Base-by-base conservation (phyloP, 2,329 filamentous ascomycete species). In the Fusarium nematophilum region DNA sequence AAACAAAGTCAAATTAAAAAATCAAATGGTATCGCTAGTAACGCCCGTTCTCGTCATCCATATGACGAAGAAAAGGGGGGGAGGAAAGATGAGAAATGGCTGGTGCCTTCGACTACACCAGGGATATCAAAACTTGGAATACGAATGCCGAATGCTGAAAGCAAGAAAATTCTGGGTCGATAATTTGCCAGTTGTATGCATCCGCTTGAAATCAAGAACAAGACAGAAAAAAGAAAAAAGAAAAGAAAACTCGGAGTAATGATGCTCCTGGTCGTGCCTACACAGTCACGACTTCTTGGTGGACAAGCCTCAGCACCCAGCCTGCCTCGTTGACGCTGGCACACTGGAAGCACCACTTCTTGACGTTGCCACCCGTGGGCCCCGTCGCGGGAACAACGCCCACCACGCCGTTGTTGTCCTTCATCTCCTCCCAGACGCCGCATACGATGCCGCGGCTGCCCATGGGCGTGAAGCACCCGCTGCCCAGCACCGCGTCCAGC, bases 401-500 rank as follows among this genome's bases (percentile, higher is more conserved):
- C 9, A 81, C 78, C 33, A 82, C 79, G 18, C 85, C 85, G 18
- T 85, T 81, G 59, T 85, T 85, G 60, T 88, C 85, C 42, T 87
- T 87, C 65, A 89, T 79, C 62, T 92, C 88, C 73, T 95, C 90
- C 87, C 92, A 95, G 29, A 97, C 90, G 63, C 90, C 93, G 51
- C 96, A 88, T 2, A 95, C 91, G 68, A 97, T 94, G 39, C 93
- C 93, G 27, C 91, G 90, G 64, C 90, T 86, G 5, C 92, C 93
- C 57, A 97, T 86, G 14, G 91, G 82, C 64, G 93, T 90, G 76
- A 97, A 96, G 70, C 91, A 93, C 52, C 87, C 90, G 71, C 93
- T 92, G 9, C 90, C 90, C 2, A 97, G 80, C 40, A 93, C 93
- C 1, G 91, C 92, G 73, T 98, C 94, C 1, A 97, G 82, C 29